Base-by-base conservation (phyloP, 495 filamentous ascomycete species). In the Xylaria palmicola region DNA sequence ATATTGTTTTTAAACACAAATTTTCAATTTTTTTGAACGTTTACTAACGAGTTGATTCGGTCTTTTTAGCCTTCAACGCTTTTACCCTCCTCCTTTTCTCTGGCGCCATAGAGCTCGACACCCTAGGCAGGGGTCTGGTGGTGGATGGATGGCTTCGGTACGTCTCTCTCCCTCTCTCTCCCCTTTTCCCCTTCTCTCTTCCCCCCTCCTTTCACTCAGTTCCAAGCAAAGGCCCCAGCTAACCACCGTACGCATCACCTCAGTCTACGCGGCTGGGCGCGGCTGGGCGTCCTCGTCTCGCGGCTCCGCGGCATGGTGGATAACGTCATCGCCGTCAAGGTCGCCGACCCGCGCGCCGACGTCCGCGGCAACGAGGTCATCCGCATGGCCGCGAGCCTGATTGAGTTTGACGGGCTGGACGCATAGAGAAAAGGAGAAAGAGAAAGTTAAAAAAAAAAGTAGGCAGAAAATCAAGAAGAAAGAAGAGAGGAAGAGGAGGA, bases 11-110 rank as follows among this genome's bases (percentile, higher is more conserved):
- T n/a, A n/a, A n/a, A n/a, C n/a, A n/a, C n/a, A n/a, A n/a, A n/a
- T n/a, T n/a, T n/a, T n/a, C n/a, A n/a, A n/a, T n/a, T n/a, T n/a
- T n/a, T n/a, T n/a, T 50, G n/a, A 27, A 59, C 22, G n/a, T 26
- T 51, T 30, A 36, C 52, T 70, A 13, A 44, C 48, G 48, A n/a
- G n/a, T n/a, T 30, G 48, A 6, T 44, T 45, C 49, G 17, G 32
- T 3, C 5, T 48, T 12, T 48, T 40, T 60, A 93, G 90, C 94
- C 13, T 94, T 97, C 77, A 96, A 96, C 68, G 85, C 90, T 1
- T 98, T 92, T 71, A 88, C 90, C 4, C 81, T 96, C 5, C 84
- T 98, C 26, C 83, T 98, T n/a, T 97, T 98, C 74, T 88, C 88
- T 8, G 93, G 93, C 7, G 79, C 85, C 10, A 91, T 97, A 44